Evolutionary conservation across 805 yeast genomes (phyloP).

Genomic region (Candida namnaoensis): DNA sequence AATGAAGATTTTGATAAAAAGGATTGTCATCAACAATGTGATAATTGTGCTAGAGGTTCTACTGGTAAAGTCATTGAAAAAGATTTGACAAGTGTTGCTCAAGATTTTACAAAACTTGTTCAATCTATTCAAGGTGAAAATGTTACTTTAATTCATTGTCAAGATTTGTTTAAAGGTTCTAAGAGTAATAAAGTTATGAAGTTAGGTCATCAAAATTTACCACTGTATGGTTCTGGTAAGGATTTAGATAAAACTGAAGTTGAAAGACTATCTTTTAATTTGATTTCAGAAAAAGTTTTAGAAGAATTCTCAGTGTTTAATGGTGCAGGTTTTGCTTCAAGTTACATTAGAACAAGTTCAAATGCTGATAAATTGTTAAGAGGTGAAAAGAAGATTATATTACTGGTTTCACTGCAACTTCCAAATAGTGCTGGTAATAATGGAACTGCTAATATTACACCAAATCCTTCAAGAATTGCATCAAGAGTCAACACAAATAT

Average conservation of each 20-base stretch:
- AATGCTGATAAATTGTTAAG: constrained; percentile 40
- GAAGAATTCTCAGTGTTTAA: constrained; percentile 68
- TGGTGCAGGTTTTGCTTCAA: constrained; percentile 71
- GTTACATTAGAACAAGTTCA: constrained; percentile 60
- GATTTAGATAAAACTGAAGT: constrained; percentile 55
- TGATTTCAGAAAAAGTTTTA: constrained; percentile 57
- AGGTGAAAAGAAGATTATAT: constrained; percentile 35
- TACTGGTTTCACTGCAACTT: constrained; percentile 34
- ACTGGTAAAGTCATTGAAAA: constrained; percentile 35
- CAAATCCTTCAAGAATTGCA: too few species aligned
- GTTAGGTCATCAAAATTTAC: constrained; percentile 50
- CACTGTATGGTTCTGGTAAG: constrained; percentile 68
- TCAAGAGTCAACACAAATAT: neutral
- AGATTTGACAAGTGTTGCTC: constrained; percentile 65
- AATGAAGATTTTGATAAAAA: constrained; percentile 69
- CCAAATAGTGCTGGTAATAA: neutral
- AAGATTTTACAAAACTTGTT: constrained; percentile 51
- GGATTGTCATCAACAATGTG: constrained; percentile 69
- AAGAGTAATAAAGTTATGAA: constrained; percentile 49
- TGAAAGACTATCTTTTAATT: constrained; percentile 75
- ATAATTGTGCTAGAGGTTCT: constrained; percentile 58
- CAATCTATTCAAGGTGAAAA: constrained; percentile 42
- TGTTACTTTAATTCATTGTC: constrained; percentile 74
- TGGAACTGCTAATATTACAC: constrained; percentile 1
- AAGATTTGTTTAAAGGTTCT: constrained; percentile 76